Evolutionary conservation across 306 rosid species (phyloP).

Genomic region (Benincasa hispida): DNA sequence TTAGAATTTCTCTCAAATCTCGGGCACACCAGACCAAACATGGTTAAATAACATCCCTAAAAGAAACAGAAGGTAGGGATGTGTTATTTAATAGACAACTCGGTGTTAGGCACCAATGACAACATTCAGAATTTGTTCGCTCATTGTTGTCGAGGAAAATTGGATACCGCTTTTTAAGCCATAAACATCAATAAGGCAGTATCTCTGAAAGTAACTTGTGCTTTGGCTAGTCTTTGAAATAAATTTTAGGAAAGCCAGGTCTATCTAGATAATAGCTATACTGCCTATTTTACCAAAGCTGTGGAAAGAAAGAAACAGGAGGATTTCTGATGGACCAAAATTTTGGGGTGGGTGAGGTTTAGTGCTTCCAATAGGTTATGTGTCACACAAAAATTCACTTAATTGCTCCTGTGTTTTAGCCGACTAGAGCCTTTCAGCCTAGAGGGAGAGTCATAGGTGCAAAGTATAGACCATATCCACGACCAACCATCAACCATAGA

Average conservation of each 20-base stretch:
- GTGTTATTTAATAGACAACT: background rate
- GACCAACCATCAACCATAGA: background rate
- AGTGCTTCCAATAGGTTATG: background rate
- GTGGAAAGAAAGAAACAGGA: background rate
- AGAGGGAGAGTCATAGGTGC: background rate
- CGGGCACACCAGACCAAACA: too few species aligned
- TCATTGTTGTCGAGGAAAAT: background rate
- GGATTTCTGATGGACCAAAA: background rate
- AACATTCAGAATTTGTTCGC: background rate
- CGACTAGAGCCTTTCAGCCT: background rate
- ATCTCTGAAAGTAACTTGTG: background rate
- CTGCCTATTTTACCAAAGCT: background rate
- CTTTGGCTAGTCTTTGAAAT: background rate
- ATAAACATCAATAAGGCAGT: background rate
- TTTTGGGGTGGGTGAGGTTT: background rate
- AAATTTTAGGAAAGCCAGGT: background rate
- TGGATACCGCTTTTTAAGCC: background rate
- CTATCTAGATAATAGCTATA: background rate
- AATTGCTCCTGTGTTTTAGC: background rate
- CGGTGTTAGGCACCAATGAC: background rate
- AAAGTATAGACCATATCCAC: background rate
- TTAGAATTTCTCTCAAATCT: too few species aligned
- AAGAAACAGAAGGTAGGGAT: background rate
- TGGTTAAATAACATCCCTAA: background rate
- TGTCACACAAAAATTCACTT: background rate